Percentiles rank a stretch among this genome's conserved stretches.
Conservation (phyloP, 495 filamentous ascomycete genomes). For the Aspergillus bertholletiae region DNA sequence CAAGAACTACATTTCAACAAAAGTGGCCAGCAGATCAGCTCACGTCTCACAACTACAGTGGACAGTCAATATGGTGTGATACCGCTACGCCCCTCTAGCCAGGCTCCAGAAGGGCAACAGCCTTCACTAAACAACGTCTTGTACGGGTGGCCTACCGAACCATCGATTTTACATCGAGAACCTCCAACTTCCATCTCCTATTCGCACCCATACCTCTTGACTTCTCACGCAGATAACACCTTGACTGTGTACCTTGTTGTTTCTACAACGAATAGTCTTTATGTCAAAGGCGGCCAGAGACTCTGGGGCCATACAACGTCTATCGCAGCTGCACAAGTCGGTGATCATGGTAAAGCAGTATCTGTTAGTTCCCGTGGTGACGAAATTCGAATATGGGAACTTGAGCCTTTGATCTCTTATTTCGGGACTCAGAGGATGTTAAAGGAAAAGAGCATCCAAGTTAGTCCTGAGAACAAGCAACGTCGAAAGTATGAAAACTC, state of each 20-base stretch:
- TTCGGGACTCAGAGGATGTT: conserved; percentile 32
- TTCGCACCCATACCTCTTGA: conserved; percentile 86
- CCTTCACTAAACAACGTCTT: not conserved
- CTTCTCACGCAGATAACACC: conserved; percentile 88
- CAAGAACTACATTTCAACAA: conserved; percentile 74
- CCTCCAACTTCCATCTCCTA: conserved; percentile 76
- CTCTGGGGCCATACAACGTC: conserved; percentile 95
- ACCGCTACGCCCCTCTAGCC: conserved; percentile 37
- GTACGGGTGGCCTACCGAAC: conserved; percentile 8
- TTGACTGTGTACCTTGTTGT: conserved; percentile 81
- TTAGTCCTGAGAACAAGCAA: conserved; percentile 39
- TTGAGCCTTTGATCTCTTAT: conserved; percentile 67
- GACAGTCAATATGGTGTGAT: conserved; percentile 35
- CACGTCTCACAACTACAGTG: conserved; percentile 51
- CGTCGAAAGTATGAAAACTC: conserved; percentile 5
- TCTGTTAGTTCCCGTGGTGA: conserved; percentile 79
- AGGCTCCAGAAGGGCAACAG: conserved; percentile 28
- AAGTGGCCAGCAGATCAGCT: conserved; percentile 49
- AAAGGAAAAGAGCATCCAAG: conserved; percentile 52
- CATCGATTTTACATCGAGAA: conserved; percentile 37
- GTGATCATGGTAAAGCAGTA: conserved; percentile 82
- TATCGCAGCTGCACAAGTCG: conserved; percentile 82
- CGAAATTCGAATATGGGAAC: conserved; percentile 91
- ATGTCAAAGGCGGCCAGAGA: conserved; percentile 69
- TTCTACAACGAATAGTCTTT: conserved; percentile 62